These are phyloP conservation scores for Ramaria rubella DNA, from an alignment of 768 basidiomycete genomes.

Conservation along the genomic window DNA sequence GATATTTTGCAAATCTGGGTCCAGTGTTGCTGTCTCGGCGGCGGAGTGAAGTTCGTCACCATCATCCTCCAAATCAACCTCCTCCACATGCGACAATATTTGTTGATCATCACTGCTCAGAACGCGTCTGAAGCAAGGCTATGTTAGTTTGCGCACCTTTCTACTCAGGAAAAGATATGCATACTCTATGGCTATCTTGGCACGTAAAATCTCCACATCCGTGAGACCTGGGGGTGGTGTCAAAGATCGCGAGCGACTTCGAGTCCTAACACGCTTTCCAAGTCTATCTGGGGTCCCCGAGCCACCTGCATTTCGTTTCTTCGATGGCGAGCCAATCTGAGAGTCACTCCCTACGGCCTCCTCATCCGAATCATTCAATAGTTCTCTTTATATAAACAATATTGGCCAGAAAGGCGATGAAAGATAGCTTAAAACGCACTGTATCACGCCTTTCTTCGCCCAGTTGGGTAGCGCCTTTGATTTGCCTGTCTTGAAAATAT, in stretches of 20 bases:
- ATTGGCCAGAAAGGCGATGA: neutral
- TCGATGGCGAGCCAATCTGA: neutral
- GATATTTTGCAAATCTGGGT: slow-evolving; percentile 4
- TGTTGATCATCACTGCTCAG: slow-evolving; percentile 35
- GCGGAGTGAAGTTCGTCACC: slow-evolving; percentile 43
- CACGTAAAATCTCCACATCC: slow-evolving; percentile 45
- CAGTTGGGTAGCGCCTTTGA: neutral
- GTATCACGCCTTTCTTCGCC: slow-evolving; percentile 1
- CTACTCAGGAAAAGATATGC: slow-evolving; percentile 15
- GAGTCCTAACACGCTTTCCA: slow-evolving; percentile 40
- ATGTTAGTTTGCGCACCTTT: neutral
- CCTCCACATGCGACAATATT: slow-evolving; percentile 40
- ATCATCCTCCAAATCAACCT: slow-evolving; percentile 35
- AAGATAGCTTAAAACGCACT: neutral
- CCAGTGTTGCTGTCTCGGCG: neutral
- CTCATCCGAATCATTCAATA: neutral
- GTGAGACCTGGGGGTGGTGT: slow-evolving; percentile 69
- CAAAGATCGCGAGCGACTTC: slow-evolving; percentile 64
- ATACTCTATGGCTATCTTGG: slow-evolving; percentile 57
- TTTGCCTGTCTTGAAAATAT: neutral
- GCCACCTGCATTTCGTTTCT: neutral
- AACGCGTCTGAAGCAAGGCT: slow-evolving; percentile 31
- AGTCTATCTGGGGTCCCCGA: slow-evolving; percentile 37
- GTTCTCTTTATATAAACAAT: slow-evolving; percentile 2
- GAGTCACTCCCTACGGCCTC: neutral